phyloP scores from a whole-genome alignment of 768 basidiomycete species.

The Dioszegia hungarica region DNA sequence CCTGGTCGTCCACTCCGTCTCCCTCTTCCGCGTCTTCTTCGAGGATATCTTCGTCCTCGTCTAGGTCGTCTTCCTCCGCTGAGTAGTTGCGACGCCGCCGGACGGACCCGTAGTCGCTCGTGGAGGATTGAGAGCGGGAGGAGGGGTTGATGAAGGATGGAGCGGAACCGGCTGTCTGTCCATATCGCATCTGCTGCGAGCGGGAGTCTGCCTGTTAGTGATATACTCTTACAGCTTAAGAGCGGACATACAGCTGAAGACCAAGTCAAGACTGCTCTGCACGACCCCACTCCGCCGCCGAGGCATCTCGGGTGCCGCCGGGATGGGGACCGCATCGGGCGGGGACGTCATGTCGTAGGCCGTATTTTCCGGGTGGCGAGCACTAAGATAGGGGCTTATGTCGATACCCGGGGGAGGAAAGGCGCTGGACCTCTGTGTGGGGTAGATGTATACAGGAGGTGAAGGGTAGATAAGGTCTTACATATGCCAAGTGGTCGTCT shows the following conservation, averaged over 20 bases:
- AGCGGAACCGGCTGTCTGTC: conserved; percentile 31
- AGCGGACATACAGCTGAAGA: conserved; percentile 36
- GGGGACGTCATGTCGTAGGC: not conserved
- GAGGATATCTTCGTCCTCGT: conserved; percentile 16
- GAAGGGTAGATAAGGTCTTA: too few relatives aligned
- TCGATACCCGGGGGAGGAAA: too few relatives aligned
- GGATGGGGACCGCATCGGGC: conserved; percentile 12
- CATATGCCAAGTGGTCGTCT: too few relatives aligned
- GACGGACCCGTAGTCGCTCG: conserved; percentile 3
- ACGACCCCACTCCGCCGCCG: conserved; percentile 18
- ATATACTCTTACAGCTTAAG: not conserved
- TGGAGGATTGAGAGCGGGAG: not conserved
- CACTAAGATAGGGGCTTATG: too few relatives aligned
- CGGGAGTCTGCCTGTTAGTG: conserved; percentile 30
- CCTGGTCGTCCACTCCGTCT: not conserved
- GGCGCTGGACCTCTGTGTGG: too few relatives aligned
- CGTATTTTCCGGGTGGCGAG: too few relatives aligned
- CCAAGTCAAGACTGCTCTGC: conserved; percentile 33
- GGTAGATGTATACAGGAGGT: too few relatives aligned
- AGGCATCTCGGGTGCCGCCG: conserved; percentile 1
- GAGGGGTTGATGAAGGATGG: conserved; percentile 40
- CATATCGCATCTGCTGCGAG: conserved; percentile 39
- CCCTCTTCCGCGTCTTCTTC: conserved; percentile 13
- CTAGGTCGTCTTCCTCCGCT: conserved; percentile 5
- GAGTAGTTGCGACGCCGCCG: not conserved